phyloP scores from a whole-genome alignment of 345 rosid species.

The Erodium maritimum region DNA sequence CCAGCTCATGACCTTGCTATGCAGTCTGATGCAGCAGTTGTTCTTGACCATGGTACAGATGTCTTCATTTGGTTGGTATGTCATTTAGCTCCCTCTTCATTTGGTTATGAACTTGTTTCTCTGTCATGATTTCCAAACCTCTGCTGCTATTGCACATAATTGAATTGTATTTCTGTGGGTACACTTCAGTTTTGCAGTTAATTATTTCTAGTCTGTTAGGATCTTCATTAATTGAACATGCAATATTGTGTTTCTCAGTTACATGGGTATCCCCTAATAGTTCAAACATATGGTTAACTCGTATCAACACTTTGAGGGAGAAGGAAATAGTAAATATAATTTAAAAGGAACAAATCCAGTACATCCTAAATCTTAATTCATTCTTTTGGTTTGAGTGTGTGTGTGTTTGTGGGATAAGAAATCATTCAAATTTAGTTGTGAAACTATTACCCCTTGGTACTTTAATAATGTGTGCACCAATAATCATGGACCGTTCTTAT shows the following conservation, averaged over 20 bases:
- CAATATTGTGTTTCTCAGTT: background rate
- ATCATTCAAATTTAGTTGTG: too few species aligned
- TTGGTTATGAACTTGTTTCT: background rate
- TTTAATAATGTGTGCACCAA: too few species aligned
- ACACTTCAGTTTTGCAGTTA: too few species aligned
- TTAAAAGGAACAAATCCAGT: background rate
- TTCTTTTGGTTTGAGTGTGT: too few species aligned
- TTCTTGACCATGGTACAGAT: slow-evolving; percentile 96
- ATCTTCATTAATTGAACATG: too few species aligned
- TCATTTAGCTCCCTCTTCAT: slow-evolving; percentile 7
- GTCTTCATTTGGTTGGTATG: slow-evolving; percentile 97
- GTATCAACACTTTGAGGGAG: background rate
- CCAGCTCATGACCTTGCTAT: slow-evolving; percentile 85
- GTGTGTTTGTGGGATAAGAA: too few species aligned
- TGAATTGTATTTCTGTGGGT: too few species aligned
- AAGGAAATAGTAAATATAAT: background rate
- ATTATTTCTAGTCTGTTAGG: too few species aligned
- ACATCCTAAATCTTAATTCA: too few species aligned
- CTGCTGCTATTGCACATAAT: too few species aligned
- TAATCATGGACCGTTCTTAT: too few species aligned
- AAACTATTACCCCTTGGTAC: too few species aligned
- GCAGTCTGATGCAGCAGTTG: slow-evolving; percentile 96
- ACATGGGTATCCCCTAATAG: background rate
- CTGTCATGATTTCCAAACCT: background rate
- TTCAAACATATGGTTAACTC: background rate